phyloP scores from a whole-genome alignment of 2,329 filamentous ascomycete genomes.

The Fusarium zealandicum region DNA sequence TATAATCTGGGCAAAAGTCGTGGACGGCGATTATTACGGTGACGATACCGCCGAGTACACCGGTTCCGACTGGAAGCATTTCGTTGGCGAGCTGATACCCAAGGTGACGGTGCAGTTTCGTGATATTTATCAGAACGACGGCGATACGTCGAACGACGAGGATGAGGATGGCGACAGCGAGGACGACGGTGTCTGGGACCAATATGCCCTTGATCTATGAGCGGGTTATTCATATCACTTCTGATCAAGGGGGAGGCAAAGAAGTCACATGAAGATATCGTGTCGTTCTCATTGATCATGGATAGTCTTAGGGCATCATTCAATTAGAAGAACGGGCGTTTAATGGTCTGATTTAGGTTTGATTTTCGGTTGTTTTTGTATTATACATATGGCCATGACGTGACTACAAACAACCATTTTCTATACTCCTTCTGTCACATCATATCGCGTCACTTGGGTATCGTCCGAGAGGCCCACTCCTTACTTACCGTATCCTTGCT shows the following conservation, averaged over 20 bases:
- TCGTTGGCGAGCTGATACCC: slow-evolving; percentile 42
- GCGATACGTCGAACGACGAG: slow-evolving; percentile 8
- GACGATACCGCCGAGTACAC: slow-evolving; percentile 37
- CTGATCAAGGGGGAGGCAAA: not conserved
- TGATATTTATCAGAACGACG: slow-evolving; percentile 23
- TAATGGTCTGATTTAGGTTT: too few relatives aligned
- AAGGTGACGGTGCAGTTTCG: slow-evolving; percentile 20
- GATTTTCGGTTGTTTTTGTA: too few relatives aligned
- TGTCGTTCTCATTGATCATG: too few relatives aligned
- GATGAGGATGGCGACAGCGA: slow-evolving; percentile 28
- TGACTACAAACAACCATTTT: slow-evolving; percentile 5
- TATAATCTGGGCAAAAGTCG: not conserved
- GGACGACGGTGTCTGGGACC: slow-evolving; percentile 42
- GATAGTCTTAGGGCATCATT: too few relatives aligned
- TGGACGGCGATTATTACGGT: too few relatives aligned
- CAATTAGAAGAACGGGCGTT: too few relatives aligned
- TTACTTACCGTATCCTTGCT: not conserved
- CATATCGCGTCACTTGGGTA: slow-evolving; percentile 19
- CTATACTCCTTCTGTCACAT: slow-evolving; percentile 8
- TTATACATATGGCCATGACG: not conserved
- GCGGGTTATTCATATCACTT: not conserved
- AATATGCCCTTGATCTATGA: slow-evolving; percentile 39
- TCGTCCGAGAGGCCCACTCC: not conserved
- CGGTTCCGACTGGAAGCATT: slow-evolving; percentile 48
- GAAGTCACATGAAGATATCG: too few relatives aligned